phyloP scores from a whole-genome alignment of 2,329 filamentous ascomycete species.

The Nemania sp. region DNA sequence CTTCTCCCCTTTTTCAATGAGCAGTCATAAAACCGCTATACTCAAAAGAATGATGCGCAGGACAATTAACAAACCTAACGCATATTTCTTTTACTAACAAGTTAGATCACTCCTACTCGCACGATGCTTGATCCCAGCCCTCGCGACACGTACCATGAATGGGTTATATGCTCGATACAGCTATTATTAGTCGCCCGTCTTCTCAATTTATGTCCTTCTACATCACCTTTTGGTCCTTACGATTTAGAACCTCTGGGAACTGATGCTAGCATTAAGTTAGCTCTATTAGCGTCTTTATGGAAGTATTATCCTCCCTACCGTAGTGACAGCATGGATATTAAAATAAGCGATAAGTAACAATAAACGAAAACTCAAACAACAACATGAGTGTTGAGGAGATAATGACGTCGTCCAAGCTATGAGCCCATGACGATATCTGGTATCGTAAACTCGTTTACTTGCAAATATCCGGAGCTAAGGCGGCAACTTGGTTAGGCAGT shows the following conservation, averaged over 20 bases:
- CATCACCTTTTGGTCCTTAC: neutral
- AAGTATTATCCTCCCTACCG: no score
- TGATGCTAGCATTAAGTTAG: neutral
- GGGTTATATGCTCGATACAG: no score
- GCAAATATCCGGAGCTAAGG: no score
- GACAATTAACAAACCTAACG: neutral
- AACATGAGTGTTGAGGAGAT: no score
- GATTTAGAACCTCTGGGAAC: neutral
- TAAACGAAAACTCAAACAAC: no score
- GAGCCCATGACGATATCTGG: no score
- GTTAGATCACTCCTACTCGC: neutral
- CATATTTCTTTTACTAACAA: neutral
- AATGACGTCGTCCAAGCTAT: no score
- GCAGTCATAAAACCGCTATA: neutral
- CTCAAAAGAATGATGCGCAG: neutral
- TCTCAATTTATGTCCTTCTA: neutral
- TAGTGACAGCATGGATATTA: no score
- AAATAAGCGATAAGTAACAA: no score
- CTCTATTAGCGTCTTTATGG: neutral
- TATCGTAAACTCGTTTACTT: no score
- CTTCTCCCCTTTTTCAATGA: neutral
- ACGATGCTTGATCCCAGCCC: neutral
- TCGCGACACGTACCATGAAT: neutral
- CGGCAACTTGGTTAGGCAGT: no score
- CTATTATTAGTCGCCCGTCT: neutral